These are phyloP conservation scores for Ehretia macrophylla DNA, from an alignment of 257 asterid species.

Conservation along the genomic window DNA sequence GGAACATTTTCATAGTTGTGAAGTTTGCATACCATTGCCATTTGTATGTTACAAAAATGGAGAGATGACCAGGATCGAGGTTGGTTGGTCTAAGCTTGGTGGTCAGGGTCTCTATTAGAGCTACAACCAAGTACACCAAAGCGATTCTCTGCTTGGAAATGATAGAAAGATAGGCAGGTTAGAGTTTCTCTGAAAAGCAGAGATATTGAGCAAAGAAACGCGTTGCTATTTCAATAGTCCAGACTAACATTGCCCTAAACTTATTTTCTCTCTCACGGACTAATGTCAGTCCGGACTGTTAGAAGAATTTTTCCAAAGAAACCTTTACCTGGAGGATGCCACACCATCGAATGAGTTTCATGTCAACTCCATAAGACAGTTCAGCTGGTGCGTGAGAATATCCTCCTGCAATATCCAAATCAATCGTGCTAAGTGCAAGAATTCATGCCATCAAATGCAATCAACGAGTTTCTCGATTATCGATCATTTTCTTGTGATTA, in stretches of 20 bases:
- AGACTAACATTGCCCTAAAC: too few relatives aligned
- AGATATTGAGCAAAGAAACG: too few relatives aligned
- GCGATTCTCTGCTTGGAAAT: conserved; percentile 68
- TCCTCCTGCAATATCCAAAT: conserved; percentile 50
- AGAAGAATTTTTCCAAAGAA: too few relatives aligned
- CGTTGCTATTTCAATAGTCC: too few relatives aligned
- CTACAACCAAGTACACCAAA: conserved; percentile 73
- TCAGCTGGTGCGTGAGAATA: conserved; percentile 82
- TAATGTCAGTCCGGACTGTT: too few relatives aligned
- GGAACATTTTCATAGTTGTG: background rate
- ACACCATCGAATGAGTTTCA: conserved; percentile 74
- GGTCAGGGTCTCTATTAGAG: conserved; percentile 67
- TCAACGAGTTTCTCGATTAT: too few relatives aligned
- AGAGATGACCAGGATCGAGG: conserved; percentile 37
- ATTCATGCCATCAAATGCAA: too few relatives aligned
- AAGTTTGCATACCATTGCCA: conserved; percentile 72
- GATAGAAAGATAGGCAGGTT: background rate
- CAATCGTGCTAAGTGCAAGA: too few relatives aligned
- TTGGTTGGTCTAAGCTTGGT: conserved; percentile 58
- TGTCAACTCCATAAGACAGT: conserved; percentile 62
- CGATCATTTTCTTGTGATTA: too few relatives aligned
- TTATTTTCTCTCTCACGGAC: too few relatives aligned
- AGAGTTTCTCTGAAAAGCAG: too few relatives aligned
- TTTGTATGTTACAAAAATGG: conserved; percentile 70
- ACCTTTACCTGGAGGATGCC: conserved; percentile 76